Percentiles rank a stretch among this genome's conserved stretches.
phyloP scores from a whole-genome alignment of 768 basidiomycete species.

The Agrocybe chaxingu region DNA sequence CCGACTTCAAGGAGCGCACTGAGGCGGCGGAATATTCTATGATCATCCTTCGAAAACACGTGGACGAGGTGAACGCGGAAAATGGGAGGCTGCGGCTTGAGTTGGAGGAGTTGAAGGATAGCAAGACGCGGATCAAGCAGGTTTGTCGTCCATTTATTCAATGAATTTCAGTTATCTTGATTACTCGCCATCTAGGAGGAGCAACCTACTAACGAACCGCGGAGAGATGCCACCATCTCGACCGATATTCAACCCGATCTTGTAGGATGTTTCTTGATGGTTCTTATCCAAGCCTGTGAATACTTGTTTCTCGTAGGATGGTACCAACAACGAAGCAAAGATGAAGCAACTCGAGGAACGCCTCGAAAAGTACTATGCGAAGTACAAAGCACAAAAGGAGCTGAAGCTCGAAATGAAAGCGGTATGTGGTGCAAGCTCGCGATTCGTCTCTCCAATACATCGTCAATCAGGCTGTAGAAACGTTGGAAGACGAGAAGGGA shows the following conservation, averaged over 20 bases:
- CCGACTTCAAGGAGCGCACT: neutral
- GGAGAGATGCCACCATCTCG: neutral
- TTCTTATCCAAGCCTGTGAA: too few relatives aligned
- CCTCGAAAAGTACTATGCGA: constrained; percentile 8
- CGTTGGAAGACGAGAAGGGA: too few relatives aligned
- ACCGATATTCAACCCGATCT: neutral
- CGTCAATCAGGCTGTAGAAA: too few relatives aligned
- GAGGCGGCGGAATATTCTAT: constrained; percentile 1
- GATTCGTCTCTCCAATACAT: neutral
- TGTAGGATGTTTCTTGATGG: too few relatives aligned
- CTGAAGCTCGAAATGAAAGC: neutral
- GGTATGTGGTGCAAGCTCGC: neutral
- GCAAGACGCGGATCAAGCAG: neutral
- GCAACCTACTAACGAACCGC: neutral
- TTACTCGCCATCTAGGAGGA: too few relatives aligned
- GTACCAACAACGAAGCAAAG: too few relatives aligned
- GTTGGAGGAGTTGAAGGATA: constrained; percentile 6
- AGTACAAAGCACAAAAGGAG: constrained; percentile 4
- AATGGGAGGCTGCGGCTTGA: neutral
- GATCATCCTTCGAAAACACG: neutral
- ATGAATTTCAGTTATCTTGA: neutral
- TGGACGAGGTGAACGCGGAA: neutral
- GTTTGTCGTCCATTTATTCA: neutral
- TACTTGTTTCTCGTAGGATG: too few relatives aligned
- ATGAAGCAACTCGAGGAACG: neutral